A percentile compares a stretch with the other conserved stretches of the same genome.
These are phyloP conservation scores for Amanita jacksonii DNA, from an alignment of 768 basidiomycete species.

Conservation along the genomic window DNA sequence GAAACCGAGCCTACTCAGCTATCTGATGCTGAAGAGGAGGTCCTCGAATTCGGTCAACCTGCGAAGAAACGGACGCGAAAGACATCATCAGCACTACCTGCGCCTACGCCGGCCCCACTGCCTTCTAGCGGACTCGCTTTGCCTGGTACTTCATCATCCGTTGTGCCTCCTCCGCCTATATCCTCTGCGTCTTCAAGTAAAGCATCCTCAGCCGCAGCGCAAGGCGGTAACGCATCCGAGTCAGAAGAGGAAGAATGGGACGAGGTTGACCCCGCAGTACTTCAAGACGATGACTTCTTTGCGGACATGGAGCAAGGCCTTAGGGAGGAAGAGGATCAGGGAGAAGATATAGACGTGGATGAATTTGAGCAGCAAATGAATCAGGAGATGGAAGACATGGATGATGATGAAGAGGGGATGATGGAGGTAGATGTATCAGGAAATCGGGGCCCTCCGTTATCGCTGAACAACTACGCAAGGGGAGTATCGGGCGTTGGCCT, in stretches of 20 bases:
- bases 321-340: not conserved
- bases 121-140: slow-evolving; percentile 6
- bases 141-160: slow-evolving; percentile 7
- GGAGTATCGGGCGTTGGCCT: not conserved
- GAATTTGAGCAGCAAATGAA: slow-evolving; percentile 7
- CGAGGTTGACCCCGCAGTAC: slow-evolving; percentile 8
- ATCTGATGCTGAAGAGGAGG: slow-evolving; percentile 35
- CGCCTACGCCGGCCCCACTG: not conserved
- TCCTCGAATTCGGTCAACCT: slow-evolving; percentile 39
- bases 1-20: slow-evolving; percentile 15
- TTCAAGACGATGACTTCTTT: slow-evolving; percentile 2
- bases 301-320: not conserved
- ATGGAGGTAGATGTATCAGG: not conserved
- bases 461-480: slow-evolving; percentile 7
- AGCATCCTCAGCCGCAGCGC: not conserved
- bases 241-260: slow-evolving; percentile 8
- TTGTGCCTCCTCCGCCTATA: slow-evolving; percentile 4
- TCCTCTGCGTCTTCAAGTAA: slow-evolving; percentile 1
- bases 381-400: slow-evolving; percentile 2
- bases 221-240: slow-evolving; percentile 1
- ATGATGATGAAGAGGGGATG: not conserved
- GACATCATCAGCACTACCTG: not conserved
- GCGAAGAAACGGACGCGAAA: slow-evolving; percentile 14
- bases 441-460: slow-evolving; percentile 2
- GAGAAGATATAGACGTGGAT: slow-evolving; percentile 7